Conservation (phyloP, 129 eudicot genomes). For the Flaveria robusta region DNA sequence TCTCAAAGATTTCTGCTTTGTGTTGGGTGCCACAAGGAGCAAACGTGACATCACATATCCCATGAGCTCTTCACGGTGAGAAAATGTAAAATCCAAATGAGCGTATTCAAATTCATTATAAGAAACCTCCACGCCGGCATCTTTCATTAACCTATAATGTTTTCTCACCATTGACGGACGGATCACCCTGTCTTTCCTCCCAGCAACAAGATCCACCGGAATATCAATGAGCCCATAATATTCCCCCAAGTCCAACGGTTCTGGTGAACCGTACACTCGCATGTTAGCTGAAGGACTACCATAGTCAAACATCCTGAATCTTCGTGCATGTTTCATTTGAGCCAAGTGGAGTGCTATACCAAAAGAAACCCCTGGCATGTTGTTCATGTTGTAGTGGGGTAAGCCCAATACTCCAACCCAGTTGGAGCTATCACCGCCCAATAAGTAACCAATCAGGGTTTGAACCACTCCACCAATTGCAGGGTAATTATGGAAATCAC, state of each 20-base stretch:
- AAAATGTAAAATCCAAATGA: slow-evolving; percentile 88
- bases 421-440: slow-evolving; percentile 93
- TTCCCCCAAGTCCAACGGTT: slow-evolving; percentile 86
- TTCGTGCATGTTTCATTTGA: slow-evolving; percentile 64
- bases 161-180: slow-evolving; percentile 85
- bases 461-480: slow-evolving; percentile 97
- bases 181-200: slow-evolving; percentile 82
- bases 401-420: slow-evolving; percentile 93
- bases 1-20: slow-evolving; percentile 41
- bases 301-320: slow-evolving; percentile 77
- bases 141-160: slow-evolving; percentile 73
- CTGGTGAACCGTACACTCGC: slow-evolving; percentile 70
- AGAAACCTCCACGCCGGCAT: slow-evolving; percentile 63
- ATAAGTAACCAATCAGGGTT: slow-evolving; percentile 76
- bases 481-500: slow-evolving; percentile 91
- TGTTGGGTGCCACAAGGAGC: slow-evolving; percentile 50
- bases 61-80: slow-evolving; percentile 86
- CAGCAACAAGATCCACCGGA: slow-evolving; percentile 91
- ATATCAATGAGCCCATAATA: slow-evolving; percentile 71
- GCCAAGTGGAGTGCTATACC: slow-evolving; percentile 82
- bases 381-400: slow-evolving; percentile 94
- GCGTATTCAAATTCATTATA: slow-evolving; percentile 89
- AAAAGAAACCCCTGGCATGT: slow-evolving; percentile 94
- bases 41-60: slow-evolving; percentile 91
- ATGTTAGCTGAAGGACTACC: slow-evolving; percentile 67